Conservation (phyloP, 2,329 filamentous ascomycete genomes). For the Colletotrichum cordylinicola region DNA sequence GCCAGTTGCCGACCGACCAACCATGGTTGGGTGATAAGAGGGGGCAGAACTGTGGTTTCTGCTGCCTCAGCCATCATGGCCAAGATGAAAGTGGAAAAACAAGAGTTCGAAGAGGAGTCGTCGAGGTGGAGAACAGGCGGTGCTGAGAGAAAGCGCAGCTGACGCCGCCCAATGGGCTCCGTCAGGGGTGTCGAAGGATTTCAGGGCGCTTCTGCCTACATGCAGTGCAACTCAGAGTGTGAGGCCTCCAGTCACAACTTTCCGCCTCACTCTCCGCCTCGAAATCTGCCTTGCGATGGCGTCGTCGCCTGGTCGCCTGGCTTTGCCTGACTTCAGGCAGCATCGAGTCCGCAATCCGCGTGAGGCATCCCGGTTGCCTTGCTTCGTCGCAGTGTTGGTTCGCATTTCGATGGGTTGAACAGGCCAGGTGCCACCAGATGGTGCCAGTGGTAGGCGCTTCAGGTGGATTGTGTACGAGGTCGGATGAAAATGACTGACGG, state of each 20-base stretch:
- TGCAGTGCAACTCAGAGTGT: not conserved
- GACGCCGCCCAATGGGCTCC: not conserved
- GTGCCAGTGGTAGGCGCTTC: no score
- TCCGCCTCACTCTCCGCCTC: conserved; percentile 18
- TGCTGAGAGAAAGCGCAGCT: not conserved
- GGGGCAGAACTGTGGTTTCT: not conserved
- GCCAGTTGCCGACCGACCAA: not conserved
- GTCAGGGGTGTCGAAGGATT: not conserved
- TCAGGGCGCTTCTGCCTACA: not conserved
- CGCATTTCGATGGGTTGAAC: not conserved
- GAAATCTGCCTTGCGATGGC: not conserved
- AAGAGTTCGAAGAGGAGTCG: not conserved
- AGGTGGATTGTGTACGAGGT: no score
- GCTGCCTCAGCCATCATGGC: not conserved
- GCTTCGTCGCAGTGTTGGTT: not conserved
- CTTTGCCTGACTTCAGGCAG: not conserved
- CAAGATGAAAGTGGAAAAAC: not conserved
- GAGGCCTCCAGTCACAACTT: not conserved
- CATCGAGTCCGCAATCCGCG: fast-evolving
- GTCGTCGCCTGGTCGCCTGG: not conserved
- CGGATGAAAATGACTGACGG: no score
- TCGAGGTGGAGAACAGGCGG: not conserved
- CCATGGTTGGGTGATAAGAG: not conserved
- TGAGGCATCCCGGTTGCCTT: not conserved
- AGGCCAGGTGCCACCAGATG: no score